These are phyloP conservation scores for Venturia effusa DNA, from an alignment of 2,329 filamentous ascomycete genomes.

Conservation along the genomic window DNA sequence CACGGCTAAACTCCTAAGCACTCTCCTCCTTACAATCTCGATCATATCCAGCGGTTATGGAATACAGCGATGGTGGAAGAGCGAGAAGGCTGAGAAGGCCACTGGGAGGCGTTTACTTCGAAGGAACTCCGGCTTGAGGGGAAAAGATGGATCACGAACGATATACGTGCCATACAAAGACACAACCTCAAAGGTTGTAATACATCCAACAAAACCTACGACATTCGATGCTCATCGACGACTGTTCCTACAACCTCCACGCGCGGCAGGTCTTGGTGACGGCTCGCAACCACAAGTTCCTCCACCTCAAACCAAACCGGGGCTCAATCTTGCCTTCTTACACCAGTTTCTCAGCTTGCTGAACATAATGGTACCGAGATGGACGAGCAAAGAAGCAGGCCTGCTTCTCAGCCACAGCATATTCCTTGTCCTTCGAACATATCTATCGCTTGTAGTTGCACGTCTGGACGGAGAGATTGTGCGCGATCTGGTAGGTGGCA, in stretches of 20 bases:
- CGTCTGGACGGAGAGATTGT: constrained; percentile 93
- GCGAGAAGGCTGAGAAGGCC: constrained; percentile 64
- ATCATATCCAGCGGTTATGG: constrained; percentile 74
- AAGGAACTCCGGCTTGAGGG: constrained; percentile 83
- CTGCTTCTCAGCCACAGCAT: constrained; percentile 78
- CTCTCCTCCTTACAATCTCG: constrained; percentile 62
- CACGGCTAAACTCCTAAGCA: constrained; percentile 62
- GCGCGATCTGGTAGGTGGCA: constrained; percentile 87
- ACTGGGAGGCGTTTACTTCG: constrained; percentile 73
- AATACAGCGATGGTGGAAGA: constrained; percentile 65
- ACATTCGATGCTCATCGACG: constrained; percentile 95
- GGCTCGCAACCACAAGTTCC: constrained; percentile 57
- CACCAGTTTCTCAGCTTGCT: constrained; percentile 94
- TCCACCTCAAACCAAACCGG: constrained; percentile 82
- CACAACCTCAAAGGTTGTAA: constrained; percentile 79
- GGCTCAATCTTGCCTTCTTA: constrained; percentile 86
- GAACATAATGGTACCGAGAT: constrained; percentile 95
- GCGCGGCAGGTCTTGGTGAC: constrained; percentile 66
- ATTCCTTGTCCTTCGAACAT: constrained; percentile 85
- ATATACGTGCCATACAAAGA: constrained; percentile 92
- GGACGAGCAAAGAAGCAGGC: constrained; percentile 91
- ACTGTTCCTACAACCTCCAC: constrained; percentile 82
- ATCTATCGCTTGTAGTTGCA: constrained; percentile 86
- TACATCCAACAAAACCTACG: constrained; percentile 77
- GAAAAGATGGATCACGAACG: constrained; percentile 88